These are phyloP conservation scores for Thermothelomyces thermophilus DNA, from an alignment of 2,329 filamentous ascomycete genomes.

Conservation along the genomic window DNA sequence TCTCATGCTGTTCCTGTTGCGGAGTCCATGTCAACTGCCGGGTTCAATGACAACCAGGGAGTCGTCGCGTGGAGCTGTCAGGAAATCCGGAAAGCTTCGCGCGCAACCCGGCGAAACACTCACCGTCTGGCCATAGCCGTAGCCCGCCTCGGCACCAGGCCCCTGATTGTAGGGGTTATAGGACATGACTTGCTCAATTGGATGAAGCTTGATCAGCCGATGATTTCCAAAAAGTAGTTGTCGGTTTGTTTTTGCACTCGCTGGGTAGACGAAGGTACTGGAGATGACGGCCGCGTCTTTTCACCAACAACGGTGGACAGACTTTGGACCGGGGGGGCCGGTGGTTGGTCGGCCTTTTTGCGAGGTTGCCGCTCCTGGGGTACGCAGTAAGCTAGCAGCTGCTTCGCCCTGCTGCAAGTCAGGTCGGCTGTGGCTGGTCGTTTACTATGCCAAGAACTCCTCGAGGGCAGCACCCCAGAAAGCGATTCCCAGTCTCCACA, in stretches of 20 bases:
- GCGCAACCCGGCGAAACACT: constrained; percentile 25
- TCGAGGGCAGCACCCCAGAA: not conserved
- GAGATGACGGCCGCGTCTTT: not conserved
- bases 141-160: constrained; percentile 41
- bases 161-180: constrained; percentile 58
- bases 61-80: not conserved
- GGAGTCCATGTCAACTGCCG: constrained; percentile 17
- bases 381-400: not conserved
- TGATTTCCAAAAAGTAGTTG: not conserved
- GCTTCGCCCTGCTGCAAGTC: constrained; percentile 6
- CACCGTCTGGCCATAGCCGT: constrained; percentile 42
- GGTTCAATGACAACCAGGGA: not conserved
- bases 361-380: constrained; percentile 2
- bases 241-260: not conserved
- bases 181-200: constrained; percentile 38
- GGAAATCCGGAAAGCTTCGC: not conserved
- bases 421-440: constrained; percentile 3
- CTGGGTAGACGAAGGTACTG: not conserved
- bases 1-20: constrained; percentile 43
- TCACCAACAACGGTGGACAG: constrained; percentile 1
- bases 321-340: not conserved
- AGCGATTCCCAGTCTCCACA: no score
- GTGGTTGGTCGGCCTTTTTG: constrained; percentile 4
- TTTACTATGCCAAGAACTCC: not conserved
- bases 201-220: not conserved